Conservation (phyloP, 805 yeast species). For the Maudiozyma barnettii region DNA sequence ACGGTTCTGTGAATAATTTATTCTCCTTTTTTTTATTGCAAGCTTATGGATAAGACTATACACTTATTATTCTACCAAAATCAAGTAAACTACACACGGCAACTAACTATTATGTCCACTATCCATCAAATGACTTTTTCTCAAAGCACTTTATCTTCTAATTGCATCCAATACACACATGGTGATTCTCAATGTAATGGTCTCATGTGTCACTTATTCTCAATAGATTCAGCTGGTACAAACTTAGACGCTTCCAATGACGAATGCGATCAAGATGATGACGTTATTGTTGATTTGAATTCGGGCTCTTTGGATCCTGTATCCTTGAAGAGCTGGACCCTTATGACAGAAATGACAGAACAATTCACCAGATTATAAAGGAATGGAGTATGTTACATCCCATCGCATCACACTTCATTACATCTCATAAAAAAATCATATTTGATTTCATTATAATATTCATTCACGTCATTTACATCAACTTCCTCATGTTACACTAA, state of each 20-base stretch:
- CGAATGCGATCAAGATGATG: conserved; percentile 14
- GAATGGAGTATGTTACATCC: too few species aligned
- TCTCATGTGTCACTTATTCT: not conserved
- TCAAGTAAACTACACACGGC: too few species aligned
- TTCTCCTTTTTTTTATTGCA: too few species aligned
- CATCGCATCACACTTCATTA: too few species aligned
- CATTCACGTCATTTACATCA: too few species aligned
- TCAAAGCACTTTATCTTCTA: not conserved
- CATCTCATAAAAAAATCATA: too few species aligned
- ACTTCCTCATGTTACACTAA: too few species aligned
- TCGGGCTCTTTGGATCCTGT: conserved; percentile 24
- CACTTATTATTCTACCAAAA: too few species aligned
- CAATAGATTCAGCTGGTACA: not conserved
- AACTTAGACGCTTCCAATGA: not conserved
- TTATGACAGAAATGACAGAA: conserved; percentile 21
- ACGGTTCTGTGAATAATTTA: too few species aligned
- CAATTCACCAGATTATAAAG: conserved; percentile 17
- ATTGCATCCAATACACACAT: not conserved
- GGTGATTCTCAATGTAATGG: not conserved
- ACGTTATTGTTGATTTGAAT: conserved; percentile 24
- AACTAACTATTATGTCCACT: not conserved
- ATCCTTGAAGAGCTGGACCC: conserved; percentile 16
- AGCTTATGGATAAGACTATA: too few species aligned
- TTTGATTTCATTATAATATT: too few species aligned
- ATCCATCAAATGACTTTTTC: not conserved